Conservation (phyloP, 2,329 filamentous ascomycete species). For the Basipetospora sp. region DNA sequence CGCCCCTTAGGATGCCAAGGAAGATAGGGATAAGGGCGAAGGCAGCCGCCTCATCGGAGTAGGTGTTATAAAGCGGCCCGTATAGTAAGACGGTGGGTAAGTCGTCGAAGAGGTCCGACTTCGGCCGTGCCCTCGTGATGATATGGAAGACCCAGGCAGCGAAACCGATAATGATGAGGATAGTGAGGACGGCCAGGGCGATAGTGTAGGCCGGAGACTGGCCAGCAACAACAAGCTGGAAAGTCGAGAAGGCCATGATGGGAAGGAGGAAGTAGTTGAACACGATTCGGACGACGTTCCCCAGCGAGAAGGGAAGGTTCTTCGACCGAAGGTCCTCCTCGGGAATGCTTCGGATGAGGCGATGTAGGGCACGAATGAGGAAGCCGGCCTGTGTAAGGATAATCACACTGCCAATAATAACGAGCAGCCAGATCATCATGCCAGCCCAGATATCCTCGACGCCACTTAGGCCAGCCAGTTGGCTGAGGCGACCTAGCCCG, state of each 20-base stretch:
- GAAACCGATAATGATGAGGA: constrained; percentile 59
- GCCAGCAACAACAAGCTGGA: constrained; percentile 67
- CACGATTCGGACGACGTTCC: constrained; percentile 68
- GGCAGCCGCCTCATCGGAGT: constrained; percentile 78
- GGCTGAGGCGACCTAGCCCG: constrained; percentile 64
- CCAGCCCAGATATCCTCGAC: constrained; percentile 79
- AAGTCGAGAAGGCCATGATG: constrained; percentile 72
- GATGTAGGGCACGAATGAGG: constrained; percentile 58
- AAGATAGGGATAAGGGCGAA: constrained; percentile 80
- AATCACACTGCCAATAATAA: constrained; percentile 54
- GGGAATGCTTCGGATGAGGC: constrained; percentile 52
- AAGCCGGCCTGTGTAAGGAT: constrained; percentile 66
- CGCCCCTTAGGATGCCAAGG: constrained; percentile 69
- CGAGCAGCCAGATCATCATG: constrained; percentile 80
- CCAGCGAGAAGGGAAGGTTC: constrained; percentile 74
- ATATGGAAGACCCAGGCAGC: constrained; percentile 66
- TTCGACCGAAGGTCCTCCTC: constrained; percentile 83
- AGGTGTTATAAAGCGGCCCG: constrained; percentile 92
- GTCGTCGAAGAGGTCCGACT: constrained; percentile 83
- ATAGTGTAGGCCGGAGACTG: constrained; percentile 57
- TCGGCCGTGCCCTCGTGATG: constrained; percentile 66
- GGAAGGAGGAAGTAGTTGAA: constrained; percentile 89
- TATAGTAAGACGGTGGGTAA: constrained; percentile 78
- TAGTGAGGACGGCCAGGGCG: constrained; percentile 57
- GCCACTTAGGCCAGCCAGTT: constrained; percentile 66